Percentiles rank a stretch among this genome's conserved stretches.
Conservation (phyloP, 2,329 filamentous ascomycete species). For the Fusarium bactridioides region DNA sequence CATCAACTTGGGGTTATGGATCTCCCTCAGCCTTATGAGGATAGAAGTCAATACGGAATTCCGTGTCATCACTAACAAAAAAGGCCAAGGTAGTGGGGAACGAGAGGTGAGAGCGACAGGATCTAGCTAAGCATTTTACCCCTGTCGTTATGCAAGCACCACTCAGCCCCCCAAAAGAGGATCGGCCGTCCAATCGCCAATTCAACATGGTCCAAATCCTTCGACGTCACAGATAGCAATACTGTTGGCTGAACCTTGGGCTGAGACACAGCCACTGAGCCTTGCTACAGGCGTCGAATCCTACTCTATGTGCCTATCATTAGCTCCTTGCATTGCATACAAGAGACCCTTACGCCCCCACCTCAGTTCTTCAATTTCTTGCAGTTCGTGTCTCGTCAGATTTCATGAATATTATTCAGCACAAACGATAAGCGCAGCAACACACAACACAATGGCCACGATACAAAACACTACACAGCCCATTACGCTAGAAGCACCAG, state of each 20-base stretch:
- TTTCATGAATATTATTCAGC: not conserved
- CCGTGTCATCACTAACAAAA: not conserved
- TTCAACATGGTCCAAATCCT: slow-evolving; percentile 3
- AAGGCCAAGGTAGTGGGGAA: not conserved
- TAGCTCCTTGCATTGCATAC: not conserved
- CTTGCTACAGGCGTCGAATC: not conserved
- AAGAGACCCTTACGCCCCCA: slow-evolving; percentile 2
- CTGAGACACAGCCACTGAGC: slow-evolving; percentile 12
- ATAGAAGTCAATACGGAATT: not conserved
- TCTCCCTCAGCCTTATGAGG: not conserved
- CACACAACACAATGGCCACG: not conserved
- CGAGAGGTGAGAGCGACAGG: not conserved
- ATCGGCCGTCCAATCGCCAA: not conserved
- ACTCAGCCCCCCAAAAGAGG: not conserved
- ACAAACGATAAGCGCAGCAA: not conserved
- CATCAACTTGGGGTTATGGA: not conserved
- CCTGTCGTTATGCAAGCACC: not conserved
- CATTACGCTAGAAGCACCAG: not conserved
- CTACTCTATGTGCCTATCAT: not conserved
- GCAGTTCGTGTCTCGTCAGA: not conserved
- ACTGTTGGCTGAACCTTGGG: not conserved
- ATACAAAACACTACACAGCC: not conserved
- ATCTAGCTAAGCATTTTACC: not conserved
- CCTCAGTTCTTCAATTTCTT: not conserved
- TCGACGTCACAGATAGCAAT: slow-evolving; percentile 1